Percentiles rank a stretch among this genome's conserved stretches.
phyloP scores from a whole-genome alignment of 768 basidiomycete species.

The Clavulina sp. region DNA sequence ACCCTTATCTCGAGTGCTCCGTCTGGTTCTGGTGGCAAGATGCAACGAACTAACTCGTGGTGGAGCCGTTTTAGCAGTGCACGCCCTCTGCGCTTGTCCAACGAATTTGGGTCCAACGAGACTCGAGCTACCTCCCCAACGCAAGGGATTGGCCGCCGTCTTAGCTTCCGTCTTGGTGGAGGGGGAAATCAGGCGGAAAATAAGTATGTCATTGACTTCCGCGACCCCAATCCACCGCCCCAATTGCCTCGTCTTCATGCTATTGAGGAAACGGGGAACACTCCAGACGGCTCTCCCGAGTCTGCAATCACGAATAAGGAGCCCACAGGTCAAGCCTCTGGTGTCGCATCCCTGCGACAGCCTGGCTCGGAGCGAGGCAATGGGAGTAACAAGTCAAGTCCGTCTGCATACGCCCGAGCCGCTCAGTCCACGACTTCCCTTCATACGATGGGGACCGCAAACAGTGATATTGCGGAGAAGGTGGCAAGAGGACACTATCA shows the following conservation, averaged over 20 bases:
- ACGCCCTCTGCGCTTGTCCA: background rate
- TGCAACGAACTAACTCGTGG: constrained; percentile 58
- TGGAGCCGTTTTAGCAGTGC: constrained; percentile 52
- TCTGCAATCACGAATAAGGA: constrained; percentile 14
- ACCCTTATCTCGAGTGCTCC: background rate
- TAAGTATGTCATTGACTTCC: constrained; percentile 31
- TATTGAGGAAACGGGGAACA: constrained; percentile 19
- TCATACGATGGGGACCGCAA: constrained; percentile 42
- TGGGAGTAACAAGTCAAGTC: background rate
- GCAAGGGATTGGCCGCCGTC: background rate
- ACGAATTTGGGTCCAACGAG: constrained; percentile 29
- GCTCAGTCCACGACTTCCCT: constrained; percentile 20
- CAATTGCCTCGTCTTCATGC: constrained; percentile 26
- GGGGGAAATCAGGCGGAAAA: background rate
- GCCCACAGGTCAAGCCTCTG: constrained; percentile 2
- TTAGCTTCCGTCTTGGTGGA: background rate
- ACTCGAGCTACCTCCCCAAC: background rate
- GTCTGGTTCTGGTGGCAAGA: constrained; percentile 18
- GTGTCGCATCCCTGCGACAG: too few species aligned
- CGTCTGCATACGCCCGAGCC: background rate
- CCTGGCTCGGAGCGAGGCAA: too few species aligned
- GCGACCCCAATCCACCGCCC: constrained; percentile 63
- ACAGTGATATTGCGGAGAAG: constrained; percentile 53
- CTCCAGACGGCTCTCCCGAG: constrained; percentile 20
- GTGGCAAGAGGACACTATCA: constrained; percentile 51